Evolutionary conservation across 2,329 filamentous ascomycete genomes (phyloP).

Genomic region (Cladophialophora bantiana): DNA sequence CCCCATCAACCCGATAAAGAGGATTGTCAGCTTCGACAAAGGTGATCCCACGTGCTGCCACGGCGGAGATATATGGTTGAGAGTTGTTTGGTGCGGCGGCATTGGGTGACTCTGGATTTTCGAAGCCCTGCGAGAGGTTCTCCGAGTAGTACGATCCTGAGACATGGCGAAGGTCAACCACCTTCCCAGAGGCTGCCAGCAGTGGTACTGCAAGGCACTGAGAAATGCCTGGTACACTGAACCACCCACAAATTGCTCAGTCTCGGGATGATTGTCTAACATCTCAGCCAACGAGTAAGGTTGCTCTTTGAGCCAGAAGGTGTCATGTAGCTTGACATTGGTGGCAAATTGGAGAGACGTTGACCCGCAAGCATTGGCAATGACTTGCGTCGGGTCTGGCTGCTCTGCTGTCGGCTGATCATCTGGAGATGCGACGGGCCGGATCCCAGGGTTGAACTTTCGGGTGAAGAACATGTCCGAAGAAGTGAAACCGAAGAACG

Average conservation of each 20-base stretch:
- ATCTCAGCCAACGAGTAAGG: slow-evolving; percentile 72
- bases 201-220: slow-evolving; percentile 71
- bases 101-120: slow-evolving; percentile 45
- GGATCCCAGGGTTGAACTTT: slow-evolving; percentile 58
- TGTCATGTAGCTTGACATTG: slow-evolving; percentile 62
- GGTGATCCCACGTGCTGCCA: slow-evolving; percentile 74
- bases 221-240: slow-evolving; percentile 76
- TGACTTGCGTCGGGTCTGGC: slow-evolving; percentile 58
- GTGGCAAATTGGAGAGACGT: slow-evolving; percentile 61
- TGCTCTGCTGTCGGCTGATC: neutral
- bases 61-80: slow-evolving; percentile 70
- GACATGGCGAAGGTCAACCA: slow-evolving; percentile 62
- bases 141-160: slow-evolving; percentile 73
- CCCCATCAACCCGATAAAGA: slow-evolving; percentile 69
- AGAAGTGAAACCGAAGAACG: slow-evolving; percentile 66
- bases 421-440: slow-evolving; percentile 63
- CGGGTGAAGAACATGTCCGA: slow-evolving; percentile 77
- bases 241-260: slow-evolving; percentile 64
- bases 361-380: slow-evolving; percentile 72
- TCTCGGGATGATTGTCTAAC: slow-evolving; percentile 63
- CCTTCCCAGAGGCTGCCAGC: slow-evolving; percentile 71
- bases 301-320: slow-evolving; percentile 73
- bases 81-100: slow-evolving; percentile 47
- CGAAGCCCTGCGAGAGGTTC: slow-evolving; percentile 59
- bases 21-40: slow-evolving; percentile 73